Evolutionary conservation across 768 basidiomycete species (phyloP), one percentile per base, ranked within the genome.

Genomic region (Collybia nuda): DNA sequence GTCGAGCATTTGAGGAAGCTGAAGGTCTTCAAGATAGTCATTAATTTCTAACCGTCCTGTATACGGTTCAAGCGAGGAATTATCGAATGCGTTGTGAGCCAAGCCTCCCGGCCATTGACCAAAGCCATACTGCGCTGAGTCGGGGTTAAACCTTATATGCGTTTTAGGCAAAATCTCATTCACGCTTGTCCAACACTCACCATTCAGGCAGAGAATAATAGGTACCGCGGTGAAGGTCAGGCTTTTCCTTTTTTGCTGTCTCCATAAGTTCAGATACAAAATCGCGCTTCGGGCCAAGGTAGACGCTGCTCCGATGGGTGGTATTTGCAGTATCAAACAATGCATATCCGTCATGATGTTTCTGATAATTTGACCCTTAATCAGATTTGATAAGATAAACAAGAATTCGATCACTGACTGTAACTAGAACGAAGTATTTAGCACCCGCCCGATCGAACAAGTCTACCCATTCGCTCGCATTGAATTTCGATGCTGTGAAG

Each of bases 341-440:
- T 1, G 68, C 69, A 50, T 76, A 83, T 0, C 84, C 84, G 48
- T 85, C 84, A 49, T 85, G 82, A 47, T 85, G 82, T 74, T 81
- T 84, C 75, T 79, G 56, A 15, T 5, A 11, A 18, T 21, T 15
- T 23, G 8, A 12, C 40, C 28, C 42, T 29, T 21, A 44, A 23
- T n/a, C 28, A 6, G 14, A 53, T 14, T 11, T 37, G 15, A 8
- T 44, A n/a, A 17, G 11, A 29, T 47, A 9, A 42, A 41, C 39
- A 12, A 8, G 6, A 46, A 38, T 28, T 22, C 35, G 23, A 24
- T 23, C 2, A 64, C 73, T 5, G 17, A 75, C 79, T 14, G 81
- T 75, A 6, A 79, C 78, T 29, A 81, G 63, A 18, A 84, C 81
- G 53, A 84, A 83, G 53, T 84, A 84, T 56, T 80, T 82, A 1